phyloP scores from a whole-genome alignment of 805 yeast species.

The Lipomyces sp. region DNA sequence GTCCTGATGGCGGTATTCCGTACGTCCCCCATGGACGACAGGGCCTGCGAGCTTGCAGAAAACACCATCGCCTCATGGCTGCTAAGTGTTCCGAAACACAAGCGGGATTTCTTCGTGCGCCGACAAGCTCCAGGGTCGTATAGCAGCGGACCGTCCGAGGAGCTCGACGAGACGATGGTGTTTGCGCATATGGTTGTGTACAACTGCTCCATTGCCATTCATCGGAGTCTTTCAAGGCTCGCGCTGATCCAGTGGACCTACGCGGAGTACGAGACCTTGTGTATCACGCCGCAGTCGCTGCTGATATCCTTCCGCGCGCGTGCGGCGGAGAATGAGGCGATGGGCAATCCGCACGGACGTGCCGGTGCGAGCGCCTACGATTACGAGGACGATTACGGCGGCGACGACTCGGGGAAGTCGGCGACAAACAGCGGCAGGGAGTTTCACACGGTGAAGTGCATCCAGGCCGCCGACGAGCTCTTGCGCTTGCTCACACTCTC shows the following conservation, averaged over 20 bases:
- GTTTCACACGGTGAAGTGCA: constrained; percentile 12
- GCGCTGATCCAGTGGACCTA: constrained; percentile 11
- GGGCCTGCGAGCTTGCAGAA: constrained; percentile 3
- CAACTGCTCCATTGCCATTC: constrained; percentile 7
- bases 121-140: constrained; percentile 1
- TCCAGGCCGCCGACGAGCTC: constrained; percentile 12
- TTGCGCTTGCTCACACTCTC: constrained; percentile 7
- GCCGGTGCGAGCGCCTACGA: neutral
- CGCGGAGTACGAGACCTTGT: constrained; percentile 9
- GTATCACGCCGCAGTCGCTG: constrained; percentile 12
- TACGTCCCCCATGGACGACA: neutral
- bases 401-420: neutral
- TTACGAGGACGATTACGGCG: neutral
- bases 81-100: constrained; percentile 14
- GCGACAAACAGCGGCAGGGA: neutral
- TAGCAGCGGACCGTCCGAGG: neutral
- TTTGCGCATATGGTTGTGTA: constrained; percentile 8
- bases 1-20: neutral
- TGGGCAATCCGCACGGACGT: neutral
- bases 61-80: constrained; percentile 10
- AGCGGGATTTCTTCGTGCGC: constrained; percentile 2
- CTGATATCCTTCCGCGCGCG: constrained; percentile 13
- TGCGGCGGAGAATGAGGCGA: neutral
- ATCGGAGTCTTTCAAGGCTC: constrained; percentile 11
- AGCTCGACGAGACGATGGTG: constrained; percentile 19